Base-by-base conservation (phyloP, 306 rosid species). In the Dicorynia guianensis region DNA sequence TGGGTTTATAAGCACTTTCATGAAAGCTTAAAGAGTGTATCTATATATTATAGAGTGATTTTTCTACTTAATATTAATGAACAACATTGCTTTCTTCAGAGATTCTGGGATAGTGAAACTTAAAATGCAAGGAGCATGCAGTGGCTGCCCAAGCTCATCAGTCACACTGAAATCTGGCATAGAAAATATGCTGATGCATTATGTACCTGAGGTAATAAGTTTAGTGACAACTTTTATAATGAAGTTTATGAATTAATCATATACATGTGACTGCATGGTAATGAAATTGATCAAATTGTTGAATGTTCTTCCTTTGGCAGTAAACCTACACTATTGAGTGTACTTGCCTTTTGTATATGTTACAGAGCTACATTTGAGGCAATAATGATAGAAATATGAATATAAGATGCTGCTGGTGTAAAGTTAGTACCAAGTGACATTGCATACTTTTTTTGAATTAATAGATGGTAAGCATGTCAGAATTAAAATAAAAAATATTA, bases 71-170 rank as follows among this genome's bases (percentile, higher is more conserved):
- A 7, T 47, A 36, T 36, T 55, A 55, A 25, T 38, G 11, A 46
- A n/a, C 46, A 17, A 40, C 46, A 44, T 77, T 75, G 14, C 9
- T 78, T 67, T 75, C 58, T 80, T 61, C 74, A 95, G 98, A 76
- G 98, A 95, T 61, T 82, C 96, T 65, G 97, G 97, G 57, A 82
- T 87, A 50, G 98, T 95, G 20, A 95, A 86, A 76, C 87, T 95
- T 76, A 81, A 64, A 81, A 92, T 95, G 98, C 98, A 95, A 90
- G 97, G 98, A 76, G 98, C 98, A 25, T 93, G 98, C 62, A 93
- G 98, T 74, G 98, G 98, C 87, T 95, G 98, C 89, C 98, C 98
- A 60, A 95, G 98, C 85, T 95, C 98, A 52, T 85, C 98, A 1
- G 98, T 95, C 78, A 95, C 97, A 53, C 87, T 95, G 77, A 95